A percentile compares a stretch with the other conserved stretches of the same genome.
Evolutionary conservation across 2,329 filamentous ascomycete species (phyloP).

Genomic region (Hansfordia pulvinata): DNA sequence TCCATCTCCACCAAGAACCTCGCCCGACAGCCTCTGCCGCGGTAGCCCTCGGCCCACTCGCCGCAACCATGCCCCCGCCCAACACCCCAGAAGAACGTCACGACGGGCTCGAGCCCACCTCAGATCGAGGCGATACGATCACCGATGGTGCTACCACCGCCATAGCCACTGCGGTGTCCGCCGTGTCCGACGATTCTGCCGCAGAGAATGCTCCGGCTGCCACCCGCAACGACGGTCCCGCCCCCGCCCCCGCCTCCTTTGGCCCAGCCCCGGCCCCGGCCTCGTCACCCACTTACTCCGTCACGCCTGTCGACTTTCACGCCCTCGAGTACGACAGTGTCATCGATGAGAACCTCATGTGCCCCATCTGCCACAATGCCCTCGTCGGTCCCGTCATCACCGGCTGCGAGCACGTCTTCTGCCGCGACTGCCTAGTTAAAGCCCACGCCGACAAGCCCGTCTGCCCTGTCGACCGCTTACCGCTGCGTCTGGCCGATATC

Average conservation of each 20-base stretch:
- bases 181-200: too few species aligned
- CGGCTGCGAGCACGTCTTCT: constrained; percentile 52
- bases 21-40: too few species aligned
- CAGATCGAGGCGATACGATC: too few species aligned
- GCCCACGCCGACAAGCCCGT: constrained; percentile 25
- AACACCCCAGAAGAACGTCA: constrained; percentile 19
- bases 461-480: constrained; percentile 45
- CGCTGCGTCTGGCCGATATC: constrained; percentile 18
- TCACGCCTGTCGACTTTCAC: constrained; percentile 27
- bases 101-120: constrained; percentile 1
- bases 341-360: constrained; percentile 32
- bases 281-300: not conserved
- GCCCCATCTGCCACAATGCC: constrained; percentile 45
- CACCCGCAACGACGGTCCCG: constrained; percentile 4
- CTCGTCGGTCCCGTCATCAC: constrained; percentile 48
- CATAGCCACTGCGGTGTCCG: constrained; percentile 11
- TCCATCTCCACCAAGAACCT: too few species aligned
- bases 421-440: constrained; percentile 38
- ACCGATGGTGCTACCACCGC: constrained; percentile 2
- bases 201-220: too few species aligned
- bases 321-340: constrained; percentile 27
- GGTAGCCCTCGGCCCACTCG: too few species aligned
- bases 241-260: constrained; percentile 2
- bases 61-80: constrained; percentile 20
- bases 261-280: too few species aligned